Conservation (phyloP, 2,329 filamentous ascomycete genomes). For the Xylariaceae sp. region DNA sequence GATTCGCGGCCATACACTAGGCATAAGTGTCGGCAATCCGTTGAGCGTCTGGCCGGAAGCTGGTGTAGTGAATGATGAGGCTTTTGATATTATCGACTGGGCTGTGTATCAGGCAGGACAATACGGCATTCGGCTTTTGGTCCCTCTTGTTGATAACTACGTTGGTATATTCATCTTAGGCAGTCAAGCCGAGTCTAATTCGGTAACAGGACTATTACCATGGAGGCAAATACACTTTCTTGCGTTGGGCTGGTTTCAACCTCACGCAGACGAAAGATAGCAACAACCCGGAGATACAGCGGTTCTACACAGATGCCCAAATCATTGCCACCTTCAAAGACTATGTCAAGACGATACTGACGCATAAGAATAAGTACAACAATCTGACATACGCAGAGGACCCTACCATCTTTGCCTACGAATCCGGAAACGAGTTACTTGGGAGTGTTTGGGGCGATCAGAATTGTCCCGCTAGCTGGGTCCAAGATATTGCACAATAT, state of each 20-base stretch:
- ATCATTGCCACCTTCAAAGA: conserved; percentile 44
- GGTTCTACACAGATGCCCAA: conserved; percentile 45
- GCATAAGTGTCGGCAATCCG: conserved; percentile 47
- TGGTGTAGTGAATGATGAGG: conserved; percentile 40
- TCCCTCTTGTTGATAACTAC: conserved; percentile 47
- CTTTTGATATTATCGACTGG: conserved; percentile 48
- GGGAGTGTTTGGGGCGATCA: conserved; percentile 43
- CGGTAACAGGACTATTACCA: conserved; percentile 45
- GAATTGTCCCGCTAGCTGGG: conserved; percentile 43
- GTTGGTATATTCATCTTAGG: conserved; percentile 23
- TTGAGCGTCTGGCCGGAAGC: conserved; percentile 42
- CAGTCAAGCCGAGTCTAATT: conserved; percentile 7
- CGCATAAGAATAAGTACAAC: conserved; percentile 45
- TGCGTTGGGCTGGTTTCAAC: conserved; percentile 45
- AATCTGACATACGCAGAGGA: conserved; percentile 47
- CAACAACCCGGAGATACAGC: conserved; percentile 39
- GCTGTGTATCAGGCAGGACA: conserved; percentile 44
- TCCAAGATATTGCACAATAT: conserved; percentile 39
- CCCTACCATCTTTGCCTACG: conserved; percentile 48
- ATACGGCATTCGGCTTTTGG: conserved; percentile 43
- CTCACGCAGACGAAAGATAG: conserved; percentile 35
- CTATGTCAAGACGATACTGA: conserved; percentile 43
- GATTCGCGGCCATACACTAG: conserved; percentile 45
- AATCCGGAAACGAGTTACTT: conserved; percentile 48
- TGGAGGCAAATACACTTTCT: conserved; percentile 48